These are phyloP conservation scores for Rosa multiflora DNA, from an alignment of 306 rosid genomes.

Conservation along the genomic window DNA sequence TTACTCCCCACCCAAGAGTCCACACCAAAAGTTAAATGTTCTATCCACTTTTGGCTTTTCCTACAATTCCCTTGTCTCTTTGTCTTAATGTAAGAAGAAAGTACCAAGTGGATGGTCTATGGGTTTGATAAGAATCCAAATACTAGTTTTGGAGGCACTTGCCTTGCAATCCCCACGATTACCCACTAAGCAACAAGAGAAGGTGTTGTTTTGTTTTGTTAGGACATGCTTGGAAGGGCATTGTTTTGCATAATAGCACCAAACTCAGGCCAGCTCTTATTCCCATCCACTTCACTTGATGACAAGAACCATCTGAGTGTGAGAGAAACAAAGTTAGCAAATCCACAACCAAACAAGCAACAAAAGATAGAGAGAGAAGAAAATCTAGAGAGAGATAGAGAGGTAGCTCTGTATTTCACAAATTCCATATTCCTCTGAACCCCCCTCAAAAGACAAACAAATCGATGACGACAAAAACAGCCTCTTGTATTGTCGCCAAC, in stretches of 20 bases:
- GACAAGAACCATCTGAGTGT: conserved; percentile 29
- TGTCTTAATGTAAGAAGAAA: conserved; percentile 26
- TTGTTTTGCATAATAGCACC: conserved; percentile 26
- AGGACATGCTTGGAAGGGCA: conserved; percentile 40
- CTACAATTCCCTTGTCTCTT: conserved; percentile 8
- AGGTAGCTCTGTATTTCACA: conserved; percentile 29
- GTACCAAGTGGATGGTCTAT: conserved; percentile 31
- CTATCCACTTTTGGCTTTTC: conserved; percentile 25
- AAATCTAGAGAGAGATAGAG: background rate
- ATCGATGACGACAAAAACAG: conserved; percentile 42
- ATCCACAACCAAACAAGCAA: conserved; percentile 15
- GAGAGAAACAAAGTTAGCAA: conserved; percentile 24
- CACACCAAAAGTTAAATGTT: conserved; percentile 21
- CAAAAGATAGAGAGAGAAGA: conserved; percentile 12
- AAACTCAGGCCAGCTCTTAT: conserved; percentile 48
- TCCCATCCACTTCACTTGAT: conserved; percentile 40
- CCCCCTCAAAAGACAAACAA: conserved; percentile 27
- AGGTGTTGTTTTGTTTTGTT: conserved; percentile 42
- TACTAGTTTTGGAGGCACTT: conserved; percentile 33
- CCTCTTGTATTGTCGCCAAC: conserved; percentile 36
- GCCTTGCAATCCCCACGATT: conserved; percentile 37
- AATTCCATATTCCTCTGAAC: conserved; percentile 43
- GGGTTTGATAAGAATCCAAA: conserved; percentile 32
- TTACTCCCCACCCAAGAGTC: background rate
- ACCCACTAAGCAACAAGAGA: conserved; percentile 42